phyloP scores from a whole-genome alignment of 2,329 filamentous ascomycete genomes.

The Huntiella bhutanensis region DNA sequence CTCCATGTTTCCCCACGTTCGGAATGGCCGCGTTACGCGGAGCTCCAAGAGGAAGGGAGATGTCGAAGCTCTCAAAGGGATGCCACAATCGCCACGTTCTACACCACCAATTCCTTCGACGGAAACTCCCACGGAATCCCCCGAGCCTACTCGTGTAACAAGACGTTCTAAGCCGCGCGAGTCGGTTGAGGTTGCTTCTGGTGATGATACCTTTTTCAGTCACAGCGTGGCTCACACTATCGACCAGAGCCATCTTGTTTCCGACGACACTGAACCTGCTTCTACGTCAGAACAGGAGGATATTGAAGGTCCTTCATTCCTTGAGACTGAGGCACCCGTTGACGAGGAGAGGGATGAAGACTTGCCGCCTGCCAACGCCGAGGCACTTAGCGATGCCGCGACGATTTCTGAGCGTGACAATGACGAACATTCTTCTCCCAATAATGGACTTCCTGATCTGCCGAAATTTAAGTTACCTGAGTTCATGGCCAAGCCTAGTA shows the following conservation, averaged over 20 bases:
- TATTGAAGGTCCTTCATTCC: too few relatives aligned
- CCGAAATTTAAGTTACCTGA: background rate
- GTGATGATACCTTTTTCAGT: constrained; percentile 3
- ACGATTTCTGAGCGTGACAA: constrained; percentile 6
- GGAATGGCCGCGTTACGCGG: too few relatives aligned
- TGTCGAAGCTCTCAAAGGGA: constrained; percentile 1
- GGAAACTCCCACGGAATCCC: too few relatives aligned
- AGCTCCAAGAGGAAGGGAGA: too few relatives aligned
- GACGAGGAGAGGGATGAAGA: background rate
- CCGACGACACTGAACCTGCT: background rate
- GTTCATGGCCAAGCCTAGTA: too few relatives aligned
- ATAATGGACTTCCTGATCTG: background rate
- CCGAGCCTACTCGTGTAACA: too few relatives aligned
- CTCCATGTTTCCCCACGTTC: too few relatives aligned
- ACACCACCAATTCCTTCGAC: too few relatives aligned
- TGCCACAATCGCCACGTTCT: too few relatives aligned
- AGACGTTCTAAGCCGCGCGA: too few relatives aligned
- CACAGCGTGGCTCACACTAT: constrained; percentile 11
- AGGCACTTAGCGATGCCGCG: constrained; percentile 8
- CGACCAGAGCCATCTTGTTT: constrained; percentile 8
- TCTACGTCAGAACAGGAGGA: background rate
- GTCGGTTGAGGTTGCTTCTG: background rate
- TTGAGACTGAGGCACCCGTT: too few relatives aligned
- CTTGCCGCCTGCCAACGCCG: background rate
- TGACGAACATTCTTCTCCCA: background rate